Conservation (phyloP, 352 stramenopile species). For the Phytophthora pistaciae region DNA sequence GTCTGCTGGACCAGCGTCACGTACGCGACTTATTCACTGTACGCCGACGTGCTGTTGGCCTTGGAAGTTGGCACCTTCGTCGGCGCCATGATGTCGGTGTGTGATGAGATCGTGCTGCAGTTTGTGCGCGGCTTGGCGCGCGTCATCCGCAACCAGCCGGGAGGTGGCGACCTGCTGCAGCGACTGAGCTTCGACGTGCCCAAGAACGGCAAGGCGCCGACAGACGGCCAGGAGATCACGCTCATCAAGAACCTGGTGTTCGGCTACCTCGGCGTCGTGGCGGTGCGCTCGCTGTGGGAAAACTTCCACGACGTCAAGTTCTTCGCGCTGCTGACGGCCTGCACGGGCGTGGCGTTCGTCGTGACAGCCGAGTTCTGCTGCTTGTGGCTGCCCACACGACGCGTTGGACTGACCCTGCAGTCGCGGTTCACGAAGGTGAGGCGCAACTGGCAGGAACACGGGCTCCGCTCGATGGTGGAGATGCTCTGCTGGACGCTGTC, state of each 20-base stretch:
- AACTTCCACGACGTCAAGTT: conserved; percentile 79
- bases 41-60: conserved; percentile 65
- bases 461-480: conserved; percentile 61
- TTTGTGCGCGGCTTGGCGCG: conserved; percentile 68
- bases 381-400: conserved; percentile 79
- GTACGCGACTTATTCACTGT: conserved; percentile 66
- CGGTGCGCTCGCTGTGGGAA: conserved; percentile 67
- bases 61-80: conserved; percentile 80
- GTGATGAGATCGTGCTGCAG: conserved; percentile 79
- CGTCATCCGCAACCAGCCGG: conserved; percentile 77
- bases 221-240: conserved; percentile 69
- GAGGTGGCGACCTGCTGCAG: conserved; percentile 64
- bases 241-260: conserved; percentile 87
- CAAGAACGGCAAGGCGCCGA: conserved; percentile 71
- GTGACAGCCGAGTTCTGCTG: conserved; percentile 82
- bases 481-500: conserved; percentile 68
- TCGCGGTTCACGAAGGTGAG: conserved; percentile 71
- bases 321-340: conserved; percentile 73
- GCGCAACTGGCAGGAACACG: conserved; percentile 71
- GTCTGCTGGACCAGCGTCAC: conserved; percentile 79
- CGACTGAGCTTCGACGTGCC: conserved; percentile 78
- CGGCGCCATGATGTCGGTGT: conserved; percentile 83
- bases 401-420: conserved; percentile 76
- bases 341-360: conserved; percentile 76
- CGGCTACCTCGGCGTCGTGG: conserved; percentile 74